Evolutionary conservation across 768 basidiomycete genomes (phyloP).

Genomic region (Rhizopogon salebrosus): DNA sequence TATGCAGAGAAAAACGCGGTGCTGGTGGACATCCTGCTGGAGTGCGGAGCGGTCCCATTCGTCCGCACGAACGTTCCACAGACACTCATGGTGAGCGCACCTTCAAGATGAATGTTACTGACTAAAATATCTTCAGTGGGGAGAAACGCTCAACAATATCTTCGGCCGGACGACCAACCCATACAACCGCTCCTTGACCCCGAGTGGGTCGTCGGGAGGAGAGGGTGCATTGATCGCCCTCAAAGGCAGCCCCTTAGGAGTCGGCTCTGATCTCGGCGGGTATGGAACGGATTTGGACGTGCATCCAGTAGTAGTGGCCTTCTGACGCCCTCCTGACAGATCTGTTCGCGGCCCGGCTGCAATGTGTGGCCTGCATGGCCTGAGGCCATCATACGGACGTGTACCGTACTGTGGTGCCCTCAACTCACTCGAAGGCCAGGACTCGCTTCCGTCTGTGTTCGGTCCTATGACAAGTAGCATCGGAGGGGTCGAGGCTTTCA

Average conservation of each 20-base stretch:
- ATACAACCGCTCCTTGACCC: slow-evolving; percentile 60
- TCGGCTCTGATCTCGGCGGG: slow-evolving; percentile 82
- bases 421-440: slow-evolving; percentile 69
- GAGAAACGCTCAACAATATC: slow-evolving; percentile 72
- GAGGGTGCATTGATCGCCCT: slow-evolving; percentile 69
- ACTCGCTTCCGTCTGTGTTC: slow-evolving; percentile 63
- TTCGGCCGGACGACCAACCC: slow-evolving; percentile 80
- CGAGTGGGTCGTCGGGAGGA: slow-evolving; percentile 81
- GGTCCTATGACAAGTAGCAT: slow-evolving; percentile 65
- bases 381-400: slow-evolving; percentile 65
- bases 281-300: slow-evolving; percentile 16
- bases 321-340: slow-evolving; percentile 26
- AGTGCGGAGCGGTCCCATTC: slow-evolving; percentile 64
- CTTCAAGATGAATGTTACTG: background rate
- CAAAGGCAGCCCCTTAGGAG: slow-evolving; percentile 46
- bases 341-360: slow-evolving; percentile 68
- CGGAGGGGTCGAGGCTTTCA: slow-evolving; percentile 58
- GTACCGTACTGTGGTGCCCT: slow-evolving; percentile 67
- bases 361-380: slow-evolving; percentile 64
- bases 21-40: slow-evolving; percentile 58
- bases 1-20: slow-evolving; percentile 54
- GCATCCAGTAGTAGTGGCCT: background rate
- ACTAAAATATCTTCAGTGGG: slow-evolving; percentile 43
- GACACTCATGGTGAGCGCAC: slow-evolving; percentile 54
- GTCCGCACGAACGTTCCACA: slow-evolving; percentile 73